These are phyloP conservation scores for Puccinellia tenuiflora DNA, from an alignment of 176 grass and related monocot genomes.

Conservation along the genomic window DNA sequence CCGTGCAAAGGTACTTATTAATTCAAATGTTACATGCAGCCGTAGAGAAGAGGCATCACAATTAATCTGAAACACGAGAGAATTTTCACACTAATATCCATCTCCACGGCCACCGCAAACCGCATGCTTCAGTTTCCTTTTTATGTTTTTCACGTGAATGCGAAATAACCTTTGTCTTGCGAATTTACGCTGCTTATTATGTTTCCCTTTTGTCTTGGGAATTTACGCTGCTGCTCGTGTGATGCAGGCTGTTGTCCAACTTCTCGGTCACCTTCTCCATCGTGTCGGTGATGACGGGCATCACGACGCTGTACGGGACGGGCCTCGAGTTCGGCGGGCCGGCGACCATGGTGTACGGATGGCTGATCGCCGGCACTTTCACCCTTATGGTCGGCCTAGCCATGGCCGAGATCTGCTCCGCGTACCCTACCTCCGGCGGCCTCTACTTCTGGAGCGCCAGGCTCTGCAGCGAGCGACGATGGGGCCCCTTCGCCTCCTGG, in stretches of 20 bases:
- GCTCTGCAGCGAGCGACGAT: conserved; percentile 34
- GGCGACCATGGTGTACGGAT: conserved; percentile 63
- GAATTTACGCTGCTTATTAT: not conserved
- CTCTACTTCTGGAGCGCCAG: conserved; percentile 90
- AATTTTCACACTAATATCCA: too few relatives aligned
- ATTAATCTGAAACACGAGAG: too few relatives aligned
- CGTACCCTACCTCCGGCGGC: conserved; percentile 76
- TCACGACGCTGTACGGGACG: conserved; percentile 73
- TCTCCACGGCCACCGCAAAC: not conserved
- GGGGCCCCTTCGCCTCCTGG: conserved; percentile 84
- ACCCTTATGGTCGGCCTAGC: conserved; percentile 60
- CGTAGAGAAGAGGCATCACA: too few relatives aligned
- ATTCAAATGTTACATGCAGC: too few relatives aligned
- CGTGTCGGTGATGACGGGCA: conserved; percentile 79
- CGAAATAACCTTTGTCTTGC: not conserved
- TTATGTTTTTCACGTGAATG: not conserved
- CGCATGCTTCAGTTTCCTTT: not conserved
- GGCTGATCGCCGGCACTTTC: conserved; percentile 68
- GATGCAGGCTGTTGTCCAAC: conserved; percentile 56
- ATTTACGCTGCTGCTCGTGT: not conserved
- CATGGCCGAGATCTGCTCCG: conserved; percentile 94
- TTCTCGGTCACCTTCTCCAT: conserved; percentile 79
- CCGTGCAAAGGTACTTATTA: too few relatives aligned
- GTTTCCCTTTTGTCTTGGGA: not conserved
- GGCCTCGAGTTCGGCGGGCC: conserved; percentile 75